Percentiles rank a stretch among this genome's conserved stretches.
These are phyloP conservation scores for Ceratonia siliqua DNA, from an alignment of 306 rosid species.

Conservation along the genomic window DNA sequence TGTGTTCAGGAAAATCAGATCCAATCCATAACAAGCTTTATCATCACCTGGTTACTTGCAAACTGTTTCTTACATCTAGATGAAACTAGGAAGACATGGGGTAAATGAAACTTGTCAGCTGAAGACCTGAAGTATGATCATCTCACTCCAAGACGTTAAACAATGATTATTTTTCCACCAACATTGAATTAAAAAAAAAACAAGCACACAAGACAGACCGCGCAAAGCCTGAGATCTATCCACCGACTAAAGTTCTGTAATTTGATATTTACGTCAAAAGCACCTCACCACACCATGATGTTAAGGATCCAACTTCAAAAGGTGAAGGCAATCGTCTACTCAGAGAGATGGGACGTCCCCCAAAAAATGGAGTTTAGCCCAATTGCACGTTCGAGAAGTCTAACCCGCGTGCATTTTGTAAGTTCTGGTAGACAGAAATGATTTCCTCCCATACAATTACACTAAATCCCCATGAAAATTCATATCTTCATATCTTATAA, in stretches of 20 bases:
- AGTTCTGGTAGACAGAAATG: constrained; percentile 19
- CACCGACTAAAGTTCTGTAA: neutral
- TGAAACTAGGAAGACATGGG: neutral
- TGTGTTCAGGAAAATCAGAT: constrained; percentile 12
- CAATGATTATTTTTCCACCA: constrained; percentile 6
- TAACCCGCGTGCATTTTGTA: neutral
- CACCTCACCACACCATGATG: neutral
- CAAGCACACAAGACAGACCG: constrained; percentile 8
- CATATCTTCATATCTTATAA: neutral
- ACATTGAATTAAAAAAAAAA: neutral
- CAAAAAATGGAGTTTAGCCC: neutral
- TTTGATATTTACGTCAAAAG: neutral
- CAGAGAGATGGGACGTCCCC: neutral
- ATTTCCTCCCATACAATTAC: constrained; percentile 21
- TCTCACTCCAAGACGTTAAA: constrained; percentile 13
- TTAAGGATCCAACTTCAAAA: constrained; percentile 21
- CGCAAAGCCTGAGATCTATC: neutral
- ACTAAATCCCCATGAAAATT: constrained; percentile 18
- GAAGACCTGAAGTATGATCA: neutral
- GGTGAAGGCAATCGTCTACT: neutral
- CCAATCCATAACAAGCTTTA: constrained; percentile 18
- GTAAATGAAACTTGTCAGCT: neutral
- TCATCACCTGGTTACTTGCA: neutral
- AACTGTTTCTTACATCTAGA: constrained; percentile 24
- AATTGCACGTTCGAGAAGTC: neutral